phyloP scores from a whole-genome alignment of 176 grass and related monocot species.

The Poa annua region DNA sequence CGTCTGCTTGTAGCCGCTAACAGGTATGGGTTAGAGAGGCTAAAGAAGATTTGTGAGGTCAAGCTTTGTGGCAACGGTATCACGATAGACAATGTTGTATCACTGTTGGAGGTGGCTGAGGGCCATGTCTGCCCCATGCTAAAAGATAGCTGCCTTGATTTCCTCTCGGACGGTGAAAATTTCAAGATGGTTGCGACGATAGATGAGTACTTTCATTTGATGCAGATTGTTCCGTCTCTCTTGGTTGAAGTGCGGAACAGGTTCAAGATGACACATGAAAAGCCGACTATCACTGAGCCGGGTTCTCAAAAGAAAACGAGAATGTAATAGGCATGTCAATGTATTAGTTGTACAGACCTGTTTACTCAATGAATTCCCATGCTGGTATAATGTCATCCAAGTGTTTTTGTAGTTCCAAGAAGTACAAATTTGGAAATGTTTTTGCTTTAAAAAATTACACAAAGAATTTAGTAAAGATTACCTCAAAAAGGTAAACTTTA shows the following conservation, averaged over 20 bases:
- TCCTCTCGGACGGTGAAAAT: background rate
- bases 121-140: background rate
- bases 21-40: background rate
- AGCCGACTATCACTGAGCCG: background rate
- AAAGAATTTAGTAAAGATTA: too few relatives aligned
- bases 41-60: background rate
- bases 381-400: background rate
- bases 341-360: background rate
- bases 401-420: background rate
- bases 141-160: background rate
- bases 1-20: background rate
- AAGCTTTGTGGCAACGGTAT: background rate
- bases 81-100: background rate
- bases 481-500: too few relatives aligned
- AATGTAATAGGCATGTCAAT: background rate
- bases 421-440: background rate
- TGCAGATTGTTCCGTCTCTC: background rate
- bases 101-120: background rate
- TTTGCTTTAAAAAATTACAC: too few relatives aligned
- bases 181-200: slow-evolving; percentile 1
- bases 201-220: background rate
- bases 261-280: background rate
- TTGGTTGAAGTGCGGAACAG: background rate
- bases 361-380: background rate
- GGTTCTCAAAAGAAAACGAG: background rate